These are phyloP conservation scores for Fagopyrum tataricum DNA, from an alignment of 148 eudicot genomes.

Conservation along the genomic window DNA sequence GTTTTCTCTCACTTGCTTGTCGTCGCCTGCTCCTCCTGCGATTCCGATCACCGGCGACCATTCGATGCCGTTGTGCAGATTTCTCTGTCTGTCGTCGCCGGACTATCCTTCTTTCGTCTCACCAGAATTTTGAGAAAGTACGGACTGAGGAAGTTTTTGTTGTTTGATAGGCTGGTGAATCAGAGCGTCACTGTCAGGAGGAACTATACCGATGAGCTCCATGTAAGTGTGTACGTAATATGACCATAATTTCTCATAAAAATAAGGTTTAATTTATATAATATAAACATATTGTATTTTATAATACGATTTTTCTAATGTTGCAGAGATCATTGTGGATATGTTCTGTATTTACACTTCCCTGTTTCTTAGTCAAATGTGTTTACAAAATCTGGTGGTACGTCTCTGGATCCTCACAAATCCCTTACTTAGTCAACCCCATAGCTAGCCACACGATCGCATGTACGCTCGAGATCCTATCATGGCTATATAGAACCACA, in stretches of 20 bases:
- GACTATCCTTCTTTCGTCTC: slow-evolving; percentile 51
- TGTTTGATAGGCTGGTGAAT: slow-evolving; percentile 58
- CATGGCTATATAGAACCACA: slow-evolving; percentile 77
- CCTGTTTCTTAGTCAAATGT: slow-evolving; percentile 49
- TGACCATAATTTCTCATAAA: too few species aligned
- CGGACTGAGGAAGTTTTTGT: slow-evolving; percentile 62
- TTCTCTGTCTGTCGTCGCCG: slow-evolving; percentile 48
- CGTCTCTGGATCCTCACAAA: slow-evolving; percentile 50
- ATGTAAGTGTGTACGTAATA: slow-evolving; percentile 30
- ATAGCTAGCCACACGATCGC: slow-evolving; percentile 42
- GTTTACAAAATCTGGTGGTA: slow-evolving; percentile 94
- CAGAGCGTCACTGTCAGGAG: slow-evolving; percentile 54
- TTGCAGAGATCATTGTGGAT: slow-evolving; percentile 75
- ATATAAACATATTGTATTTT: background rate
- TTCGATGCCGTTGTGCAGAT: slow-evolving; percentile 58
- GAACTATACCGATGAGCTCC: slow-evolving; percentile 57
- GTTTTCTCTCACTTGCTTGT: slow-evolving; percentile 41
- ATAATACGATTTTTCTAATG: background rate
- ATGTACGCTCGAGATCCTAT: slow-evolving; percentile 52
- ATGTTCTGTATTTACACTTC: slow-evolving; percentile 58
- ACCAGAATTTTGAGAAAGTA: slow-evolving; percentile 47
- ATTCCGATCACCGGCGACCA: slow-evolving; percentile 46
- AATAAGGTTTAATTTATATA: too few species aligned
- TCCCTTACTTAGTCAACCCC: slow-evolving; percentile 48
- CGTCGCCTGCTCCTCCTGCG: slow-evolving; percentile 45